These are phyloP conservation scores for Hymenoscyphus scutula DNA, from an alignment of 2,329 filamentous ascomycete genomes.

Conservation along the genomic window DNA sequence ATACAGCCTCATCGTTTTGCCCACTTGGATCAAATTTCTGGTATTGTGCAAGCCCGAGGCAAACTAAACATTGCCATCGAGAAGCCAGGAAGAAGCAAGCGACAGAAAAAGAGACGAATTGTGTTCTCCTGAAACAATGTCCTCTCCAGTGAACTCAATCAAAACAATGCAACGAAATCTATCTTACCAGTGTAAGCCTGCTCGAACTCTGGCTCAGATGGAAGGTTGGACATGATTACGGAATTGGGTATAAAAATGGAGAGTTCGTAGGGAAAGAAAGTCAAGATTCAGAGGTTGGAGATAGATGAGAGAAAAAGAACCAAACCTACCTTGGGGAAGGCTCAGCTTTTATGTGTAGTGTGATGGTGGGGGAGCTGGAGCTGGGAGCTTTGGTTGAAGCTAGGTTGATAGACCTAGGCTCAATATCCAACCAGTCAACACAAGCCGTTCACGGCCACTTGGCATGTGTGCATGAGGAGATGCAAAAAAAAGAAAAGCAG, in stretches of 20 bases:
- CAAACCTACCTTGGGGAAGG: neutral
- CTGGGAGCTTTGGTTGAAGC: conserved; percentile 5
- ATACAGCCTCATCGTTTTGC: neutral
- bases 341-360: conserved; percentile 14
- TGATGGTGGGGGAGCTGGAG: conserved; percentile 7
- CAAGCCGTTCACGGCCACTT: neutral
- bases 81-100: neutral
- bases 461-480: neutral
- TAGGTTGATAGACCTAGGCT: conserved; percentile 3
- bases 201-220: conserved; percentile 93
- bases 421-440: neutral
- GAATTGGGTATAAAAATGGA: conserved; percentile 6
- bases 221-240: conserved; percentile 77
- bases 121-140: neutral
- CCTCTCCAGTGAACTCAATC: no score
- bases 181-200: conserved; percentile 89
- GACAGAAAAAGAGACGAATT: neutral
- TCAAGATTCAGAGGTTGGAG: neutral
- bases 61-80: neutral
- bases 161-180: neutral
- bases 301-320: neutral
- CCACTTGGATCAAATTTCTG: neutral
- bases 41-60: neutral
- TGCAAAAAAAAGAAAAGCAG: conserved; percentile 11
- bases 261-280: conserved; percentile 2